Evolutionary conservation across 2,329 filamentous ascomycete genomes (phyloP).

Genomic region (Parafenestella ontariensis): DNA sequence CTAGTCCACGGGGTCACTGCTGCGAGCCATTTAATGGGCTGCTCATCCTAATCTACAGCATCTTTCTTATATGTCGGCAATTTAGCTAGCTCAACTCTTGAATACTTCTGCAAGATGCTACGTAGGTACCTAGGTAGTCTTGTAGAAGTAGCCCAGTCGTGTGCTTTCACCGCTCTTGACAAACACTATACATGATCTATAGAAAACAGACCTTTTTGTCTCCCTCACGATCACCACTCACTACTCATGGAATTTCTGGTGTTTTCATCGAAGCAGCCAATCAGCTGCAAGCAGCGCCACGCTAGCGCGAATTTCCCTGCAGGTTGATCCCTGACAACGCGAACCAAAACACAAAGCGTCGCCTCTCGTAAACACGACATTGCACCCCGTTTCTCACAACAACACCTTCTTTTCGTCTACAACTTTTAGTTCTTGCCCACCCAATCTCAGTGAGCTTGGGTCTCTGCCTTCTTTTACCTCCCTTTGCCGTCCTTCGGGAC

Average conservation of each 20-base stretch:
- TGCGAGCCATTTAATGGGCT: too few relatives aligned
- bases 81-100: too few relatives aligned
- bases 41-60: too few relatives aligned
- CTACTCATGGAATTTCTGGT: background rate
- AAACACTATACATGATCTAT: too few relatives aligned
- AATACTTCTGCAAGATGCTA: too few relatives aligned
- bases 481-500: slow-evolving; percentile 36
- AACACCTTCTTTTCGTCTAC: slow-evolving; percentile 14
- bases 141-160: too few relatives aligned
- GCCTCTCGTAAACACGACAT: slow-evolving; percentile 12
- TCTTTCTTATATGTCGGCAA: too few relatives aligned
- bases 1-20: too few relatives aligned
- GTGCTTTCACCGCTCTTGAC: too few relatives aligned
- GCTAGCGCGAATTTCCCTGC: slow-evolving; percentile 5
- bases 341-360: slow-evolving; percentile 15
- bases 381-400: slow-evolving; percentile 7
- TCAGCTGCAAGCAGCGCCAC: background rate
- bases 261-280: background rate
- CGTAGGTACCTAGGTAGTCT: too few relatives aligned
- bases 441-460: background rate
- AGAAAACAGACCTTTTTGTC: background rate
- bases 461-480: slow-evolving; percentile 12
- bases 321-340: slow-evolving; percentile 13
- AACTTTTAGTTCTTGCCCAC: slow-evolving; percentile 6
- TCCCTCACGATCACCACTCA: background rate